phyloP scores from a whole-genome alignment of 352 stramenopile genomes.

The Phytophthora aleatoria region DNA sequence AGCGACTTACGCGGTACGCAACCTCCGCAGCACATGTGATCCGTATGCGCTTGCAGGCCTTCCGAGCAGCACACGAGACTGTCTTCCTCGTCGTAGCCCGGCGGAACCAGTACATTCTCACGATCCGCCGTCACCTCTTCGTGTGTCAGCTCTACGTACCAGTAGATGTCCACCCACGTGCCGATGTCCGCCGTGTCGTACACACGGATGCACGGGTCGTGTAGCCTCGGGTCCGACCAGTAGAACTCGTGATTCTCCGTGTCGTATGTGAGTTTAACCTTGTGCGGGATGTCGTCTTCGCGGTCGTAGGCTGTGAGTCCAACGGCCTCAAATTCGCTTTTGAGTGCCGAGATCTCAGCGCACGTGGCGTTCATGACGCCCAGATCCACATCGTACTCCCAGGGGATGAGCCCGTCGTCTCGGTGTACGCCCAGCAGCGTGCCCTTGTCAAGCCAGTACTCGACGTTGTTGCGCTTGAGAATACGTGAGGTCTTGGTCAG shows the following conservation, averaged over 20 bases:
- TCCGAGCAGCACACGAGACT: constrained; percentile 79
- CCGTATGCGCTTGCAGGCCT: constrained; percentile 59
- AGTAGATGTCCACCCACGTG: constrained; percentile 86
- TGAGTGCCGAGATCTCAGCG: constrained; percentile 67
- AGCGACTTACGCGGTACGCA: constrained; percentile 65
- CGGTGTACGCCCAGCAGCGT: constrained; percentile 74
- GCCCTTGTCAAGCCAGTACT: constrained; percentile 88
- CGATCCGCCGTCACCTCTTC: constrained; percentile 47
- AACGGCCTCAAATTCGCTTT: constrained; percentile 60
- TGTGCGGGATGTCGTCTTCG: constrained; percentile 75
- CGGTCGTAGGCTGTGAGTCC: constrained; percentile 74
- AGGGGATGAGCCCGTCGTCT: constrained; percentile 74
- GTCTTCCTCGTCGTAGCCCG: constrained; percentile 62
- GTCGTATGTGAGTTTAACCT: constrained; percentile 85
- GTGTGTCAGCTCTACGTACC: constrained; percentile 69
- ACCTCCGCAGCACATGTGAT: constrained; percentile 79
- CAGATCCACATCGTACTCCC: constrained; percentile 85
- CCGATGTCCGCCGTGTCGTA: constrained; percentile 63
- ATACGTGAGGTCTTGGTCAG: constrained; percentile 72
- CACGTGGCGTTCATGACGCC: constrained; percentile 80
- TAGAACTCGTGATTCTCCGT: constrained; percentile 85
- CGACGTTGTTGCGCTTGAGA: constrained; percentile 63
- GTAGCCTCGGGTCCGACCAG: constrained; percentile 74
- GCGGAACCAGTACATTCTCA: constrained; percentile 58
- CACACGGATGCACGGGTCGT: constrained; percentile 79